Evolutionary conservation across 768 basidiomycete species (phyloP), one percentile per base, ranked within the genome.

Genomic region (Lactifluus echinatus): DNA sequence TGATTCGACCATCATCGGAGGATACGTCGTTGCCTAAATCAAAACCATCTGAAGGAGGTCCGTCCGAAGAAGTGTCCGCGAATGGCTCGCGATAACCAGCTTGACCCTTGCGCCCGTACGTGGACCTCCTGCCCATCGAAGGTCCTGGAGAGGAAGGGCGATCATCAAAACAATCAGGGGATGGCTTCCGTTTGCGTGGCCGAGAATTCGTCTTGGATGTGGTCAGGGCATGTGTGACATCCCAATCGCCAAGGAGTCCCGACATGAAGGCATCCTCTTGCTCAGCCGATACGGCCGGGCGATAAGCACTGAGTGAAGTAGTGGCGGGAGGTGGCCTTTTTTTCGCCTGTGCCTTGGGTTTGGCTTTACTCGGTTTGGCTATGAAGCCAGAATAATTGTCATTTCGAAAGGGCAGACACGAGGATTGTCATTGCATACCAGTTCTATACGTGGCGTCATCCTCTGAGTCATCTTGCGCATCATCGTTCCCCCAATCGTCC

Each of bases 231-330:
- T 72, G 66, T 4, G 72, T 67, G 26, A 72, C 70, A 58, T 90
- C 89, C 69, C 95, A 80, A 21, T 74, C 79, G 8, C 84, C 87
- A 10, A 99, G 73, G 1, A 99, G 71, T 36, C 79, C 80, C 0
- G 82, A 80, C 90, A 99, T 88, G 63, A 99, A 92, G 63, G 95
- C 92, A 37, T 80, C 76, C 68, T 97, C 96, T 64, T 93, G 82
- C 50, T 84, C 87, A 12, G 77, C 84, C 8, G 88, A 85, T 12
- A 85, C 79, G 0, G 75, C 75, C 1, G 88, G 85, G 29, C 91
- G 79, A 68, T 98, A 98, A 14, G 85, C 88, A 69, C 76, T 85
- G 59, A 91, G 85, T 11, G 84, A 79, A 2, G 83, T 81, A 12
- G 78, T 75, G 12, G 76, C 67, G 11, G 62, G 49, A 11, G 78